Evolutionary conservation across 169 alveolate genomes (phyloP).

Genomic region (Theileria equi): DNA sequence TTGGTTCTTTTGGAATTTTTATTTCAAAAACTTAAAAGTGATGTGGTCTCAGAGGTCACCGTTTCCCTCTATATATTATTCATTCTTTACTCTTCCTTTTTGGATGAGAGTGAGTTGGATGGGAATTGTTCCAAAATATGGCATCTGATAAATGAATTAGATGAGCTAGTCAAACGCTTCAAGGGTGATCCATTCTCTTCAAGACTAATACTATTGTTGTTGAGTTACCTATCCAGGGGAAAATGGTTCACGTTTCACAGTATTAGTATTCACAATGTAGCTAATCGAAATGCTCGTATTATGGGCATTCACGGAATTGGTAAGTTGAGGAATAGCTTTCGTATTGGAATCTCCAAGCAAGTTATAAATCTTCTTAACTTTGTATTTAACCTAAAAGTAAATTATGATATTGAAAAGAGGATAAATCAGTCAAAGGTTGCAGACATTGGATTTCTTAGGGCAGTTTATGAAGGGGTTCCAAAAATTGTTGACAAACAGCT

Average conservation of each 20-base stretch:
- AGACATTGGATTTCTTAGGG: slow-evolving; percentile 22
- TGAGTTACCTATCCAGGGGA: slow-evolving; percentile 29
- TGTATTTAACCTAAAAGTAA: slow-evolving; percentile 30
- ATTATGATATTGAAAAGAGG: slow-evolving; percentile 33
- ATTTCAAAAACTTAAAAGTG: slow-evolving; percentile 16
- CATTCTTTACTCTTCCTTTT: slow-evolving; percentile 20
- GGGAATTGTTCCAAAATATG: background rate
- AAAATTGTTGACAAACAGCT: slow-evolving; percentile 6
- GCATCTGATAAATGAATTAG: slow-evolving; percentile 24
- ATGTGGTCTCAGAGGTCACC: slow-evolving; percentile 6
- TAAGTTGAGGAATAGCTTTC: slow-evolving; percentile 7
- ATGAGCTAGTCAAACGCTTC: slow-evolving; percentile 8
- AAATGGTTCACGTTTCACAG: slow-evolving; percentile 32
- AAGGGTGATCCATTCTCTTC: slow-evolving; percentile 2
- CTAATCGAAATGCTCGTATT: background rate
- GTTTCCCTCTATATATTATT: slow-evolving; percentile 37
- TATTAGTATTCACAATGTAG: too few species aligned
- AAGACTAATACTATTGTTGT: slow-evolving; percentile 12
- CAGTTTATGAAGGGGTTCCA: slow-evolving; percentile 21
- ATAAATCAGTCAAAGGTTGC: too few species aligned
- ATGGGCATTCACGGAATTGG: too few species aligned
- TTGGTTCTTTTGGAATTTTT: slow-evolving; percentile 33
- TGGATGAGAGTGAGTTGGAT: background rate
- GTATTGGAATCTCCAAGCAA: too few species aligned
- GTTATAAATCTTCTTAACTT: slow-evolving; percentile 11